Base-by-base conservation (phyloP, 1,139 yeast genomes). In the Candida gigantensis region DNA sequence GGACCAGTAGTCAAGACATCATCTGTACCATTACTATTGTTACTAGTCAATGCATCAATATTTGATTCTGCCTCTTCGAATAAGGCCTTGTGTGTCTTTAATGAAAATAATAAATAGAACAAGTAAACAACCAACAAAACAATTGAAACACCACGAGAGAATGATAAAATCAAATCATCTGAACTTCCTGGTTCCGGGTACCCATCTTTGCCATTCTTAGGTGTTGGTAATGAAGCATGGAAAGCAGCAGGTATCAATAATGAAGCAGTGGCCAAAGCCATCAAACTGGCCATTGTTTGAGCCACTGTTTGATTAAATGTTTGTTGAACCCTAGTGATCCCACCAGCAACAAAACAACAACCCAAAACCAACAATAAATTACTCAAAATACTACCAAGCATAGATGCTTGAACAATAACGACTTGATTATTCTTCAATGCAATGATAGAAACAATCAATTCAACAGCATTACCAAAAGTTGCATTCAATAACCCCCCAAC, bases 301-400 rank as follows among this genome's bases (percentile, higher is more conserved):
- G 98, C 98, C 8, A 90, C 97, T 0, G 97, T 90, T 61, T 84
- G 95, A 68, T 90, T 90, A 65, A 94, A 92, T 3, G 76, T 75
- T 61, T 92, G 98, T 58, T 86, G 95, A 30, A 82, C 74, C 43
- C 94, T 77, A 48, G 86, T 84, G 56, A 82, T 73, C 11, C 98
- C 98, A 39, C 98, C 98, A 34, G 89, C 92, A 21, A 92, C 65
- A 57, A 92, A 94, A 56, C 97, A 89, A 61, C 95, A 84, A n/a
- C 98, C 98, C 43, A 92, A 72, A 5, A 92, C 98, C 43, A 94
- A 73, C 44, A 92, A 68, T 52, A 89, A 66, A 61, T 92, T 92
- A 35, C 96, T 86, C 41, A 92, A 72, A 45, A 92, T 85, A 38
- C 95, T 85, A 23, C 98, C 98, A 43, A 92, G 74, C 97, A 92